These are phyloP conservation scores for Moringa oleifera DNA, from an alignment of 345 rosid genomes.

Conservation along the genomic window DNA sequence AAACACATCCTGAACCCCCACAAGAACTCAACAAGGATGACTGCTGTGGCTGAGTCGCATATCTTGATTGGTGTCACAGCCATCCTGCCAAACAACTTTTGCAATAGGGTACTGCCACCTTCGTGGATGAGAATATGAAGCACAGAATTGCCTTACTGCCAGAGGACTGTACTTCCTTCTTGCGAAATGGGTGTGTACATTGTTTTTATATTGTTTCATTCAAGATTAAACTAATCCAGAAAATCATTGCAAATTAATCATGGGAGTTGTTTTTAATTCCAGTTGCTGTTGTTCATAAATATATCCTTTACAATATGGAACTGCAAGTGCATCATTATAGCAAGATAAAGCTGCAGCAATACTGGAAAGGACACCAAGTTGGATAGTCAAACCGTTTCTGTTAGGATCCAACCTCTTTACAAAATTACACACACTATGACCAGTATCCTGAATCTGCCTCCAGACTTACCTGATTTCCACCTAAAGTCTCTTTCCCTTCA, in stretches of 20 bases:
- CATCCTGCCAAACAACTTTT: conserved; percentile 8
- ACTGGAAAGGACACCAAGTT: background rate
- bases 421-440: too few relatives aligned
- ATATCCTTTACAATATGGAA: background rate
- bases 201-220: background rate
- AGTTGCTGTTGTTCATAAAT: background rate
- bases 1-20: conserved; percentile 43
- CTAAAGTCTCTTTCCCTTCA: too few relatives aligned
- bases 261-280: conserved; percentile 2
- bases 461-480: background rate
- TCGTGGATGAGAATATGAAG: conserved; percentile 5
- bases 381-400: background rate
- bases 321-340: background rate
- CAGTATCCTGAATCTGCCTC: background rate
- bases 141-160: conserved; percentile 4
- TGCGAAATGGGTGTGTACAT: background rate
- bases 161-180: conserved; percentile 11
- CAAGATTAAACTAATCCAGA: background rate
- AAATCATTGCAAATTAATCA: background rate
- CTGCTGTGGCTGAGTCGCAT: conserved; percentile 14
- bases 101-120: conserved; percentile 8
- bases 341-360: background rate
- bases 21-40: conserved; percentile 39
- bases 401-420: too few relatives aligned
- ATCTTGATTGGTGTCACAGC: conserved; percentile 4